Conservation (phyloP, 106 monocot genomes). For the Dendrobium officinale region DNA sequence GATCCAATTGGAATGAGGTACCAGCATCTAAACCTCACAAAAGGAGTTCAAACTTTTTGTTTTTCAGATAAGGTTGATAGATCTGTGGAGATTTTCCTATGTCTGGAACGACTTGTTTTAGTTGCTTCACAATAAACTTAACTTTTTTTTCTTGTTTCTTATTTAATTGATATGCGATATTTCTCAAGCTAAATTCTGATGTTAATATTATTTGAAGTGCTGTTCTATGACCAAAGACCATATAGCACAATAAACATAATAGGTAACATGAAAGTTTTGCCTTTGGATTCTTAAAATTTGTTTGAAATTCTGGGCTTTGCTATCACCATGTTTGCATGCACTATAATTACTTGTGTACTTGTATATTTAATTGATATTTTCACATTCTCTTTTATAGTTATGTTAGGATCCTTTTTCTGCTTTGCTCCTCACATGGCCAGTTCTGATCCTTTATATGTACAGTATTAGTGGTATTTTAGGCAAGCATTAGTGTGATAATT, state of each 20-base stretch:
- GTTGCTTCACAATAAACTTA: not conserved
- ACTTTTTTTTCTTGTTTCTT: not conserved
- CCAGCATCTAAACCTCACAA: slow-evolving; percentile 47
- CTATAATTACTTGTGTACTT: not conserved
- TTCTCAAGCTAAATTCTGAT: not conserved
- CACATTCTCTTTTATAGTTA: too few species aligned
- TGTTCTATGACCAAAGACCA: not conserved
- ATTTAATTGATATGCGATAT: not conserved
- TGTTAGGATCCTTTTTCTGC: too few species aligned
- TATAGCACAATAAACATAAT: not conserved
- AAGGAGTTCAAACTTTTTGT: slow-evolving; percentile 70
- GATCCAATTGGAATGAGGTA: slow-evolving; percentile 53
- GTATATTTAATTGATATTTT: not conserved
- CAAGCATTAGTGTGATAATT: too few species aligned
- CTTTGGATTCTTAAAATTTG: not conserved
- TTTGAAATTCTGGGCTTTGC: not conserved
- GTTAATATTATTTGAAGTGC: not conserved
- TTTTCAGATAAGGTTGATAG: slow-evolving; percentile 36
- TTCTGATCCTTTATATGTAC: too few species aligned
- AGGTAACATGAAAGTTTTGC: not conserved
- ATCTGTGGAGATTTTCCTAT: not conserved
- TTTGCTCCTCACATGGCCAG: too few species aligned
- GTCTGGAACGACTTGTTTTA: not conserved
- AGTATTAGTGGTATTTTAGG: too few species aligned
- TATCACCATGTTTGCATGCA: not conserved